Evolutionary conservation across 306 rosid species (phyloP).

Genomic region (Inga oerstediana): DNA sequence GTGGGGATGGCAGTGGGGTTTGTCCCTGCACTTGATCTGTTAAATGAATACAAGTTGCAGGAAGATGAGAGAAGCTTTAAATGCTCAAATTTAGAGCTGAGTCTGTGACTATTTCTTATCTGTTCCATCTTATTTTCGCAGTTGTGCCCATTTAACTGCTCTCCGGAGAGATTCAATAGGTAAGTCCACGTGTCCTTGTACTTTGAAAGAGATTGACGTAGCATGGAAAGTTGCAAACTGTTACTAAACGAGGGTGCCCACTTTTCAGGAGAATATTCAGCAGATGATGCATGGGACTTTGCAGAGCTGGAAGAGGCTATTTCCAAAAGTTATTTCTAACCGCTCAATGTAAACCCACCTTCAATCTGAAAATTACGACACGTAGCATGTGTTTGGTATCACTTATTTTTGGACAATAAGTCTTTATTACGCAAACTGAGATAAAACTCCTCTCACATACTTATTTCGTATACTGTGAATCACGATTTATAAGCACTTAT

Average conservation of each 20-base stretch:
- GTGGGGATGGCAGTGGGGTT: neutral
- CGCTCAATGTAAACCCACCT: neutral
- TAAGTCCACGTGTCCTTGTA: slow-evolving; percentile 40
- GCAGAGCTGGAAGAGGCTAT: slow-evolving; percentile 83
- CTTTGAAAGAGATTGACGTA: slow-evolving; percentile 19
- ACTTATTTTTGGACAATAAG: too few species aligned
- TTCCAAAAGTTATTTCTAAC: slow-evolving; percentile 67
- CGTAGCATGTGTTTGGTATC: neutral
- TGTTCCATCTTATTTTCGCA: slow-evolving; percentile 47
- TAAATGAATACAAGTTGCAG: neutral
- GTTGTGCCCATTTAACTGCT: slow-evolving; percentile 93
- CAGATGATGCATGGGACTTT: slow-evolving; percentile 95
- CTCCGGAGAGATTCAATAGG: slow-evolving; percentile 95
- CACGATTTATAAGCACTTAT: too few species aligned
- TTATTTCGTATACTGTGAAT: too few species aligned
- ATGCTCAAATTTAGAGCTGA: slow-evolving; percentile 20
- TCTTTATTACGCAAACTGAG: too few species aligned
- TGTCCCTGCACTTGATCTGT: neutral
- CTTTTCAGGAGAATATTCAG: slow-evolving; percentile 76
- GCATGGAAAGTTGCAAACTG: neutral
- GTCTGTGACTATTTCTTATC: slow-evolving; percentile 15
- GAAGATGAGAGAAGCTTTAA: slow-evolving; percentile 21
- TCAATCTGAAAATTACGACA: neutral
- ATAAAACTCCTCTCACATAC: too few species aligned
- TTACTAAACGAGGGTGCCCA: slow-evolving; percentile 15